A percentile compares a stretch with the other conserved stretches of the same genome.
Evolutionary conservation across 1,139 yeast genomes (phyloP).

Genomic region (Zygoascus hellenicus): DNA sequence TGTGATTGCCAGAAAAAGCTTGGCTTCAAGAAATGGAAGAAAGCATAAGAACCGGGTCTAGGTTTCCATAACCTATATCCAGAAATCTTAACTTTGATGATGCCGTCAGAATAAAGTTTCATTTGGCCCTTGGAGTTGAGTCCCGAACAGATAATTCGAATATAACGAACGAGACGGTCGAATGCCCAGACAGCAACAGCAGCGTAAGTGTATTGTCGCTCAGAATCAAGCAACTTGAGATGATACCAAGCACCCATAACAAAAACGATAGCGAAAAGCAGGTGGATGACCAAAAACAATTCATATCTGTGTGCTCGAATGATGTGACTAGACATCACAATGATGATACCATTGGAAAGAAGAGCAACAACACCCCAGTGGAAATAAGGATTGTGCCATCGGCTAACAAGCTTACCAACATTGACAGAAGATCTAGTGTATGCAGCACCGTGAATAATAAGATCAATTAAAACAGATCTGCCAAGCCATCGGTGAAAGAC

Average conservation of each 20-base stretch:
- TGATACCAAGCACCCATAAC: conserved; percentile 60
- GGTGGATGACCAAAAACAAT: conserved; percentile 53
- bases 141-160: conserved; percentile 39
- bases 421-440: conserved; percentile 15
- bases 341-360: conserved; percentile 38
- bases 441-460: conserved; percentile 32
- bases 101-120: conserved; percentile 24
- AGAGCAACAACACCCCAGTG: conserved; percentile 52
- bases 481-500: conserved; percentile 64
- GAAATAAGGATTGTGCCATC: conserved; percentile 32
- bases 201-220: conserved; percentile 35
- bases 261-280: conserved; percentile 51
- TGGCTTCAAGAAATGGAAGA: conserved; percentile 44
- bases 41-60: conserved; percentile 56
- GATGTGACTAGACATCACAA: conserved; percentile 43
- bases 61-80: conserved; percentile 37
- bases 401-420: conserved; percentile 1
- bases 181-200: conserved; percentile 38
- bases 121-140: conserved; percentile 39
- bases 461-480: conserved; percentile 46
- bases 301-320: conserved; percentile 60
- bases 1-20: conserved; percentile 53
- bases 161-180: conserved; percentile 36
- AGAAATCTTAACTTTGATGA: conserved; percentile 27
- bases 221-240: conserved; percentile 19